Conservation (phyloP, 148 eudicot genomes). For the Vaccinium corymbosum region DNA sequence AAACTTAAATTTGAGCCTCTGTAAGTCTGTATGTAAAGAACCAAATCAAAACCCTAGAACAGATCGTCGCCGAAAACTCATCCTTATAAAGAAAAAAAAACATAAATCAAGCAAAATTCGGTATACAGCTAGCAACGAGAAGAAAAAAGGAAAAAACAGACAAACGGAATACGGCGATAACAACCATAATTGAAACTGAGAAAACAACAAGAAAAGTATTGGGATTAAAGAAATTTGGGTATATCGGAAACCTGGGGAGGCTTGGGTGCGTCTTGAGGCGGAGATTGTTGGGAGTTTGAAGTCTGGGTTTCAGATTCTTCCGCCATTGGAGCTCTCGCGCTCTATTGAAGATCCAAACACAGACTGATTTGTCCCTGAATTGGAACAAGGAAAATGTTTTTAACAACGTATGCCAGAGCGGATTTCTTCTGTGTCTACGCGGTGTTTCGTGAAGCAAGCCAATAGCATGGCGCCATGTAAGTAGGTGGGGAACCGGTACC, state of each 20-base stretch:
- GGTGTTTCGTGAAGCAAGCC: conserved; percentile 14
- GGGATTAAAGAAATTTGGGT: neutral
- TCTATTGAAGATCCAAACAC: neutral
- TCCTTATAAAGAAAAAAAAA: neutral
- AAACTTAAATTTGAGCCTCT: neutral
- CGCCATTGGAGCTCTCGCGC: conserved; percentile 27
- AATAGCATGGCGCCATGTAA: conserved; percentile 10
- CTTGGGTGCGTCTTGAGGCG: conserved; percentile 20
- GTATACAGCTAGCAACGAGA: neutral
- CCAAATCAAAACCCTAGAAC: conserved; percentile 1
- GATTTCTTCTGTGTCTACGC: neutral
- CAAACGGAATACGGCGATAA: neutral
- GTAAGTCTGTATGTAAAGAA: neutral
- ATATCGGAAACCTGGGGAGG: conserved; percentile 30
- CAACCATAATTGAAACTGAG: neutral
- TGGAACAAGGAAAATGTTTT: too few species aligned
- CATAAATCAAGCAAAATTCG: neutral
- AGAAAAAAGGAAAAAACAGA: neutral
- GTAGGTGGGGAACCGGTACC: too few species aligned
- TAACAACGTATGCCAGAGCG: neutral
- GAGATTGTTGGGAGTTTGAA: conserved; percentile 23
- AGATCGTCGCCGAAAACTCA: neutral
- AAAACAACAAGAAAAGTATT: neutral
- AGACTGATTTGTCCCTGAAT: too few species aligned
- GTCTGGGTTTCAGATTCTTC: conserved; percentile 36